Conservation (phyloP, 2,329 filamentous ascomycete species). For the Coccinonectria pachysandricola region DNA sequence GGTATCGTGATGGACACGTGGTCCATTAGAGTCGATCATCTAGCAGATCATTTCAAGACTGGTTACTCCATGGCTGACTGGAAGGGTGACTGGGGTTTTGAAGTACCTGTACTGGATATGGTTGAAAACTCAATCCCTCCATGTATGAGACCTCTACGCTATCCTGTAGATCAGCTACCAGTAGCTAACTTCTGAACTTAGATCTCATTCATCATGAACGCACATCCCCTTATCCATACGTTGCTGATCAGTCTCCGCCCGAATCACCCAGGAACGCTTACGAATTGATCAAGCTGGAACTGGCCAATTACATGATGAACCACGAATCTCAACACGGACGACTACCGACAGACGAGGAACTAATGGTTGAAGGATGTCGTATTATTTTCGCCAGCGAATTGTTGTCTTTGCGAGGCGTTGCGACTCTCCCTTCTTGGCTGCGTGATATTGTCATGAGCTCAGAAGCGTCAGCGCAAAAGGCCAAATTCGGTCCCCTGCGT, state of each 20-base stretch:
- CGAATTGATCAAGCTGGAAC: slow-evolving; percentile 48
- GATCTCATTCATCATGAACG: slow-evolving; percentile 56
- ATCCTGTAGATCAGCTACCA: slow-evolving; percentile 26
- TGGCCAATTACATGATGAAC: slow-evolving; percentile 41
- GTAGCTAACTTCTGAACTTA: slow-evolving; percentile 35
- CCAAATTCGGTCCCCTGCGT: slow-evolving; percentile 38
- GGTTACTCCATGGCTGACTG: slow-evolving; percentile 58
- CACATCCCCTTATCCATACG: slow-evolving; percentile 44
- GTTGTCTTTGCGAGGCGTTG: slow-evolving; percentile 29
- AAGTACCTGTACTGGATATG: slow-evolving; percentile 48
- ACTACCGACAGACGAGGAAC: slow-evolving; percentile 38
- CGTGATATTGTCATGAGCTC: slow-evolving; percentile 47
- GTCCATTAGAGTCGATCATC: slow-evolving; percentile 49
- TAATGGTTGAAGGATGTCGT: slow-evolving; percentile 48
- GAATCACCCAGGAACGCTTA: slow-evolving; percentile 47
- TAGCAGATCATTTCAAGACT: slow-evolving; percentile 58
- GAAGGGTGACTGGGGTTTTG: slow-evolving; percentile 63
- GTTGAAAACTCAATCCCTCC: slow-evolving; percentile 58
- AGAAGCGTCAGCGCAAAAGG: slow-evolving; percentile 30
- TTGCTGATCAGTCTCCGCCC: slow-evolving; percentile 33
- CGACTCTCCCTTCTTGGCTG: slow-evolving; percentile 40
- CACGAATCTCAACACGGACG: slow-evolving; percentile 30
- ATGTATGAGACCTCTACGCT: slow-evolving; percentile 38
- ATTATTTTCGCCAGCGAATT: slow-evolving; percentile 47
- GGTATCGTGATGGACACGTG: slow-evolving; percentile 51